Evolutionary conservation across 495 filamentous ascomycete genomes (phyloP), one percentile per base, ranked within the genome.

Genomic region (Talaromyces trachyspermus): DNA sequence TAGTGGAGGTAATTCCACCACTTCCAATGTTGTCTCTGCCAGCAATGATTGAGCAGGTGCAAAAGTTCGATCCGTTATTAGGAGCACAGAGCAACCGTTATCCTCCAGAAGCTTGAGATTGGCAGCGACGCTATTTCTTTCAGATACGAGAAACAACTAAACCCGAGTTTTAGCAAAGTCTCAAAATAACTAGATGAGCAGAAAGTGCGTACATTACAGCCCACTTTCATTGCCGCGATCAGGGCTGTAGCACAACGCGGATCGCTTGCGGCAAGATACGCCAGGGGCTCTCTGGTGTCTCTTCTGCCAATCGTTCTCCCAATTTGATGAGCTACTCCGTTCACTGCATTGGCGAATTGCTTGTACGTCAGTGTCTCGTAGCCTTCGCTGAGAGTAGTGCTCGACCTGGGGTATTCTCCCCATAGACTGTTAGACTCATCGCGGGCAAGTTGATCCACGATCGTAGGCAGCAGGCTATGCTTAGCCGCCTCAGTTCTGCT

Each of bases 261-360:
- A 15, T 35, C 30, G 17, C 17, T 35, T 3, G 30, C 30, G 17
- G 30, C 30, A 3, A 35, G 30, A 7, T 14, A 35, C 5, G 30
- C 30, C 12, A 35, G 17, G n/a, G 30, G 30, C 30, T 35, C 30
- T 14, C 30, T n/a, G n/a, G n/a, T n/a, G n/a, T n/a, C n/a, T n/a
- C n/a, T n/a, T n/a, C n/a, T n/a, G 36, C 36, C n/a, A n/a, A n/a
- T n/a, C n/a, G n/a, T n/a, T n/a, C n/a, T n/a, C n/a, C n/a, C n/a
- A n/a, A n/a, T n/a, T n/a, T n/a, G n/a, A n/a, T n/a, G n/a, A n/a
- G n/a, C n/a, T n/a, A 51, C 29, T 5, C 56, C 54, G 23, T 59
- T 56, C 10, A 59, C 40, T 15, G 54, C 54, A 43, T 57, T 57
- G 2, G 52, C 53, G 14, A 57, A 35, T 7, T n/a, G 23, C 5